Base-by-base conservation (phyloP, 2,329 filamentous ascomycete species). In the Alternaria sp. region DNA sequence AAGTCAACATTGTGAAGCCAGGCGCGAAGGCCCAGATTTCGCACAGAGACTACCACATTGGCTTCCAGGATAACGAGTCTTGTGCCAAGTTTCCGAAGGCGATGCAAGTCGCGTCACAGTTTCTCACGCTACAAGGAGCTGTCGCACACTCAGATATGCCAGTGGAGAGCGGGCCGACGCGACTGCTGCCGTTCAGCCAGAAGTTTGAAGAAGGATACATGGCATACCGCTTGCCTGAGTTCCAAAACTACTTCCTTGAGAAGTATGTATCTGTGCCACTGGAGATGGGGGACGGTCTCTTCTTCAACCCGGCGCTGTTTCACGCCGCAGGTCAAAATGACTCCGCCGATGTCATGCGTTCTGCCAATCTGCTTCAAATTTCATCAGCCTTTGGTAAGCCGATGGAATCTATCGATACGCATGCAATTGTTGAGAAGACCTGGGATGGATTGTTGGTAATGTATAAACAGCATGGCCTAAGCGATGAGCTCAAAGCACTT, bases 31-130 rank as follows among this genome's bases (percentile, higher is more conserved):
- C 88, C 1, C 88, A 90, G 70, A 83, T 85, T 26, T 81, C 80
- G 8, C 88, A 90, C 70, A 82, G 88, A 1, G 88, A 90, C 71
- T 90, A 90, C 70, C 88, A 90, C 69, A 81, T 90, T 1, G 88
- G 88, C 0, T 90, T 90, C 76, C 87, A 89, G 73, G 86, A 84
- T 0, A 72, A 81, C 3, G 82, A 82, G 7, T 78, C 77, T 1
- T 75, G 74, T 46, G 80, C 81, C 0, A 76, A 71, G 17, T 87
- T 85, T 62, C 88, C 88, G 0, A 82, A 81, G 43, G 82, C 81
- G 0, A 81, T 84, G 74, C 88, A 90, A 46, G 66, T 83, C 1
- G 83, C 86, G 0, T 86, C 82, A 25, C 86, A 87, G 69, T 84
- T 86, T 59, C 76, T 90, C 25, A 90, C 88, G 3, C 79, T 90